Evolutionary conservation across 163 green algal genomes (phyloP).

Genomic region (Coccomyxa subellipsoidea): DNA sequence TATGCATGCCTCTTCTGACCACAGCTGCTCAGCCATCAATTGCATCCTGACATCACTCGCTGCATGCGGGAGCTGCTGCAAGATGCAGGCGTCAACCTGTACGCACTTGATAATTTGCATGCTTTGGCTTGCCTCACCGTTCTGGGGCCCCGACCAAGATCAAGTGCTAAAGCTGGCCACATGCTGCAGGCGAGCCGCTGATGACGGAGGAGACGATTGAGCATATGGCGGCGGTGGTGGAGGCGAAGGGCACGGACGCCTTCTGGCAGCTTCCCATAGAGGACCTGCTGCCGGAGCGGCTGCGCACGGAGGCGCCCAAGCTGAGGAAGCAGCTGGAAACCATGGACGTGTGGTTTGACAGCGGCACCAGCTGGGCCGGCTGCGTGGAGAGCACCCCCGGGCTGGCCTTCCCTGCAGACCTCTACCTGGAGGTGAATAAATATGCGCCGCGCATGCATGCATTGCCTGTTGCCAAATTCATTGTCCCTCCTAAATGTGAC

Average conservation of each 20-base stretch:
- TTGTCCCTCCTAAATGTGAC: too few species aligned
- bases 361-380: slow-evolving; percentile 85
- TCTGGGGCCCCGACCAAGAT: too few species aligned
- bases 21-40: too few species aligned
- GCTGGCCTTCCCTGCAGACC: slow-evolving; percentile 85
- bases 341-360: slow-evolving; percentile 98
- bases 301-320: slow-evolving; percentile 28
- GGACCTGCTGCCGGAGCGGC: slow-evolving; percentile 44
- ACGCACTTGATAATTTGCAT: too few species aligned
- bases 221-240: slow-evolving; percentile 75
- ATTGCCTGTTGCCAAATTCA: too few species aligned
- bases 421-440: slow-evolving; percentile 93
- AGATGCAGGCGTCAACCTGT: too few species aligned
- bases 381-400: slow-evolving; percentile 55
- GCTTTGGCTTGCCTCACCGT: too few species aligned
- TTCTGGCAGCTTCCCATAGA: slow-evolving; percentile 73
- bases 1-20: too few species aligned
- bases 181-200: slow-evolving; percentile 78
- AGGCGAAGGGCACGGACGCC: slow-evolving; percentile 73
- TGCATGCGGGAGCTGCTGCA: too few species aligned
- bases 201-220: slow-evolving; percentile 87
- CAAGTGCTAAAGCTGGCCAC: too few species aligned
- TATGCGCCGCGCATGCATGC: too few species aligned
- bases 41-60: too few species aligned
- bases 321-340: slow-evolving; percentile 91